Base-by-base conservation (phyloP, 805 yeast species). In the Cyberlindnera bimundalis region DNA sequence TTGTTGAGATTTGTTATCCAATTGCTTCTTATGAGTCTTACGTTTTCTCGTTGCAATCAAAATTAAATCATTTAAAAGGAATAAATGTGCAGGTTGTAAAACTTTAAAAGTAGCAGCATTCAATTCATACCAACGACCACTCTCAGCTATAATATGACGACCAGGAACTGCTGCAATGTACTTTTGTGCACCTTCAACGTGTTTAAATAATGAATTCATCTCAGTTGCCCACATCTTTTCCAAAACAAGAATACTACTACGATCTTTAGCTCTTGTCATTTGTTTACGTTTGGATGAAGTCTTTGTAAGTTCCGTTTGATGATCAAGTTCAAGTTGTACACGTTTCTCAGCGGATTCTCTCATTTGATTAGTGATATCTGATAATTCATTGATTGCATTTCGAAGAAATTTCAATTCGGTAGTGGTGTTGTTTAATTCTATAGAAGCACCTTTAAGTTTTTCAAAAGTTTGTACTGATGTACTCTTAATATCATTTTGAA, bases 121-220 rank as follows among this genome's bases (percentile, higher is more conserved):
- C 45, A 90, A 65, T 61, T 89, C 96, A 43, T 74, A 78, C 96
- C 96, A 90, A 35, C 89, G 74, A 3, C 84, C 83, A 58, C 88
- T 79, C 52, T 89, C 93, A 9, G 79, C 74, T 15, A 87, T 64
- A 2, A 89, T 76, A 60, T 88, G 96, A 36, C 96, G 73, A 4
- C 90, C 93, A 0, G 90, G 87, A 7, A 76, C 60, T 2, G 85
- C 78, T 16, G 88, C 84, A 28, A 89, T 69, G 45, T 74, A 77
- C 54, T 84, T 84, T 52, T 85, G 90, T 1, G 95, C 89, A n/a
- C 96, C 95, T 48, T 90, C 96, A 13, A 90, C 95, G 47, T 84
- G 87, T 51, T 79, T 79, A 60, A 82, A 88, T 37, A 89, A 64
- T 8, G 77, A 72, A 40, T 74, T 76, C 55, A 89, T 66, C 55